A percentile compares a stretch with the other conserved stretches of the same genome.
Conservation (phyloP, 2,329 filamentous ascomycete species). For the Fusarium bactridioides region DNA sequence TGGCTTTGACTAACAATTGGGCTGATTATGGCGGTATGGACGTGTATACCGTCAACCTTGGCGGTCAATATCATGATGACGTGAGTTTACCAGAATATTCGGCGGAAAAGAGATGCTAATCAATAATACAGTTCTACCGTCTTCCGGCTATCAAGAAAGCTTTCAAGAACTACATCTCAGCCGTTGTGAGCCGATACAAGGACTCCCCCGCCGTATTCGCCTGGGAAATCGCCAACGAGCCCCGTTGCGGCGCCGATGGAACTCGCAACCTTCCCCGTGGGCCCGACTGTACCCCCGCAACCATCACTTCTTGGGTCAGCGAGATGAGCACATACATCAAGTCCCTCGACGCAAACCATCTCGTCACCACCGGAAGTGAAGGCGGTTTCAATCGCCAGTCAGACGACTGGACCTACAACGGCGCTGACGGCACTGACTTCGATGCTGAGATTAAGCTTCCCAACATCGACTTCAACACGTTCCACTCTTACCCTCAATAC, state of each 20-base stretch:
- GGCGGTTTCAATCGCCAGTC: conserved; percentile 61
- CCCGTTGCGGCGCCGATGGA: conserved; percentile 57
- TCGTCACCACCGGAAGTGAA: conserved; percentile 65
- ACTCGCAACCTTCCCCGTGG: conserved; percentile 55
- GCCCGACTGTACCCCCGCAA: conserved; percentile 50
- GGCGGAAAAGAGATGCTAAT: not conserved
- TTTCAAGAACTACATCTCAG: conserved; percentile 66
- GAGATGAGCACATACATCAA: conserved; percentile 65
- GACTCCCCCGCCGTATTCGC: conserved; percentile 67
- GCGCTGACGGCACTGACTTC: conserved; percentile 61
- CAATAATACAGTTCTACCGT: conserved; percentile 53
- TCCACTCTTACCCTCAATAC: conserved; percentile 65
- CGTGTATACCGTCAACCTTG: conserved; percentile 64
- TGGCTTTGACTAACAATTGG: conserved; percentile 66
- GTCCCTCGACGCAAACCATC: conserved; percentile 58
- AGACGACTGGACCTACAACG: conserved; percentile 56
- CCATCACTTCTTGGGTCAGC: conserved; percentile 57
- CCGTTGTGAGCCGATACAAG: conserved; percentile 66
- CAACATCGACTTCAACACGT: conserved; percentile 62
- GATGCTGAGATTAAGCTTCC: conserved; percentile 55
- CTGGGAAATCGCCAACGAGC: conserved; percentile 74
- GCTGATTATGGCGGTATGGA: conserved; percentile 68
- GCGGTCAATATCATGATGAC: conserved; percentile 55
- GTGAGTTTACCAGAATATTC: not conserved
- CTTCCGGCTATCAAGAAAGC: conserved; percentile 59